Conservation (phyloP, 805 yeast species). For the Ogataea ganodermae region DNA sequence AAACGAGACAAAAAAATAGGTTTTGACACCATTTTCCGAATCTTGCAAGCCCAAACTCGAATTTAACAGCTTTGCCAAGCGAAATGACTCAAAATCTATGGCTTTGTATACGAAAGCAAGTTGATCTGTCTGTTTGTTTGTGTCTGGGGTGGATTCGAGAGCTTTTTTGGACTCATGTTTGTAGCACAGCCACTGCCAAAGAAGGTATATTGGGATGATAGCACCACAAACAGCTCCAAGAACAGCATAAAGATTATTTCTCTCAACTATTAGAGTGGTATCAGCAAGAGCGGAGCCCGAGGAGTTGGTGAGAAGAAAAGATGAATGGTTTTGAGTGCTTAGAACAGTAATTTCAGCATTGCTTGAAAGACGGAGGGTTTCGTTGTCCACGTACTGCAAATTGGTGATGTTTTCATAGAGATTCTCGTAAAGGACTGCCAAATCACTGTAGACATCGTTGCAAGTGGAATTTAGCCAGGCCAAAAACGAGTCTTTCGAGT, state of each 20-base stretch:
- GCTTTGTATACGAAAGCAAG: constrained; percentile 12
- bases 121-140: constrained; percentile 12
- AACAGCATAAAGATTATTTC: not conserved
- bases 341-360: not conserved
- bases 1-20: constrained; percentile 16
- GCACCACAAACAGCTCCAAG: constrained; percentile 1
- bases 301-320: not conserved
- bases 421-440: not conserved
- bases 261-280: not conserved
- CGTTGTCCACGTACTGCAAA: not conserved
- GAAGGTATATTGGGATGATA: constrained; percentile 8
- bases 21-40: constrained; percentile 3
- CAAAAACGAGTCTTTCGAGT: not conserved
- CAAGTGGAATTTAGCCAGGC: not conserved
- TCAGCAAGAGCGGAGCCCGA: not conserved
- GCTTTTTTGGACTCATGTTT: constrained; percentile 18
- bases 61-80: constrained; percentile 6
- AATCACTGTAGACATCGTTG: not conserved
- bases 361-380: not conserved
- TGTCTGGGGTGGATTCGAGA: constrained; percentile 1
- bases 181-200: constrained; percentile 20
- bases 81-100: constrained; percentile 19
- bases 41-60: not conserved
- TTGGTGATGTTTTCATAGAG: not conserved
- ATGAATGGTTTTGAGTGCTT: not conserved